Evolutionary conservation across 495 filamentous ascomycete genomes (phyloP).

Genomic region (Daldinia decipiens): DNA sequence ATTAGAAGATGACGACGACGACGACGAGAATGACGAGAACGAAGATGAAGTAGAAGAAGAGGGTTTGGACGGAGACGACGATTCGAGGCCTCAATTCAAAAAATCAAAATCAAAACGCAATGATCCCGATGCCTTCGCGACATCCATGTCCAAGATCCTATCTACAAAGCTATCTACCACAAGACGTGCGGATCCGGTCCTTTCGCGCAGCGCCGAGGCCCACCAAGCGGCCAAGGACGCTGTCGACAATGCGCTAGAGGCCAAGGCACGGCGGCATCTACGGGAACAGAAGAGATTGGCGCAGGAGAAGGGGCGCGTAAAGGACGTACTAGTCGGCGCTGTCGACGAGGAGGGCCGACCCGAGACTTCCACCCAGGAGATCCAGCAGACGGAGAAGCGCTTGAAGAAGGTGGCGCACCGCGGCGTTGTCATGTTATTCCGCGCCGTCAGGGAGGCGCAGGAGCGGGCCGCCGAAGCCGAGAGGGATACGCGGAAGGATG

Average conservation of each 20-base stretch:
- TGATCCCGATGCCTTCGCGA: slow-evolving; percentile 89
- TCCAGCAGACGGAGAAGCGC: slow-evolving; percentile 80
- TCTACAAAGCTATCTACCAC: slow-evolving; percentile 82
- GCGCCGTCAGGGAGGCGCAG: slow-evolving; percentile 92
- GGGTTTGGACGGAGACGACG: slow-evolving; percentile 44
- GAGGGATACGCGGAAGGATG: slow-evolving; percentile 71
- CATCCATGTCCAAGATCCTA: slow-evolving; percentile 90
- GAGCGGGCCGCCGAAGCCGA: slow-evolving; percentile 82
- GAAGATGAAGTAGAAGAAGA: slow-evolving; percentile 51
- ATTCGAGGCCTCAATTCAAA: slow-evolving; percentile 51
- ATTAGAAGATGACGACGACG: slow-evolving; percentile 48
- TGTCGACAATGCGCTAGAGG: slow-evolving; percentile 79
- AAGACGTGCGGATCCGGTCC: slow-evolving; percentile 85
- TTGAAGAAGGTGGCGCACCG: slow-evolving; percentile 87
- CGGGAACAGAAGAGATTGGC: slow-evolving; percentile 83
- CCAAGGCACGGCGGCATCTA: slow-evolving; percentile 78
- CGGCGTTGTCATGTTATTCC: slow-evolving; percentile 94
- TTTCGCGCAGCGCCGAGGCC: slow-evolving; percentile 79
- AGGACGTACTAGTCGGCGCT: slow-evolving; percentile 74
- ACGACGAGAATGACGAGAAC: slow-evolving; percentile 26
- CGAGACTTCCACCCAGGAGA: slow-evolving; percentile 62
- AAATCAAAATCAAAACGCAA: slow-evolving; percentile 77
- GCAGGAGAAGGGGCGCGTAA: slow-evolving; percentile 85
- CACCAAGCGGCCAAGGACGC: slow-evolving; percentile 71
- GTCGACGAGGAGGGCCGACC: slow-evolving; percentile 55